Evolutionary conservation across 352 stramenopile genomes (phyloP), one percentile per base, ranked within the genome.

Genomic region (Phytopythium chamaehyphon): DNA sequence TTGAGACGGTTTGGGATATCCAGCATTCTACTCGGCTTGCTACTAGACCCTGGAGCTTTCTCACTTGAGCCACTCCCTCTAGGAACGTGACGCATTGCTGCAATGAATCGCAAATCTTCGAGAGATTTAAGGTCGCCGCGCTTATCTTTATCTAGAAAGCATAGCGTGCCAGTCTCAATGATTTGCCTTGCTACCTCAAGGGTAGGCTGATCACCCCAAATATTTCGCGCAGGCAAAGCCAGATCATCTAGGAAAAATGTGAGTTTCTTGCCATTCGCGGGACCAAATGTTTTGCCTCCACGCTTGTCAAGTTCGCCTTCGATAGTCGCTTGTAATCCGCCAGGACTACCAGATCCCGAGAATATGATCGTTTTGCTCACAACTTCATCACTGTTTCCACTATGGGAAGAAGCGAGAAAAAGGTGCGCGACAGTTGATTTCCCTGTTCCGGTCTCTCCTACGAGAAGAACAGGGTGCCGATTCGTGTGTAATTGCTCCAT

Each of bases 1-100:
- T 96, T 96, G 18, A 97, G 70, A 1, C 90, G 71, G 59, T 91
- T 93, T 23, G 90, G 88, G 21, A 96, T 86, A 54, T 96, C 86
- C 51, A 96, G 40, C 3, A 35, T 16, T 12, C 40, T 22, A n/a
- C 21, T 21, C 9, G 28, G 22, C 19, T 47, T 35, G 40, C 21
- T 16, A 14, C 40, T n/a, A 26, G 40, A 46, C 12, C 18, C 21
- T 28, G 40, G 16, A 6, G 40, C 6, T 5, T 47, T 22, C 7
- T 21, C 11, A n/a, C 22, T 9, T 3, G 6, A 19, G 40, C n/a
- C 89, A 43, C 79, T 88, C 1, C 78, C 83, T 1, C 69, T 71
- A 16, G 59, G 69, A 0, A 78, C 73, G 7, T 88, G 74, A 0
- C 59, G 59, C 80, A 90, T 90, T 2, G 77, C 75, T 3, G 73